Evolutionary conservation across 768 basidiomycete genomes (phyloP), one percentile per base, ranked within the genome.

Genomic region (Pulveroboletus sp.): DNA sequence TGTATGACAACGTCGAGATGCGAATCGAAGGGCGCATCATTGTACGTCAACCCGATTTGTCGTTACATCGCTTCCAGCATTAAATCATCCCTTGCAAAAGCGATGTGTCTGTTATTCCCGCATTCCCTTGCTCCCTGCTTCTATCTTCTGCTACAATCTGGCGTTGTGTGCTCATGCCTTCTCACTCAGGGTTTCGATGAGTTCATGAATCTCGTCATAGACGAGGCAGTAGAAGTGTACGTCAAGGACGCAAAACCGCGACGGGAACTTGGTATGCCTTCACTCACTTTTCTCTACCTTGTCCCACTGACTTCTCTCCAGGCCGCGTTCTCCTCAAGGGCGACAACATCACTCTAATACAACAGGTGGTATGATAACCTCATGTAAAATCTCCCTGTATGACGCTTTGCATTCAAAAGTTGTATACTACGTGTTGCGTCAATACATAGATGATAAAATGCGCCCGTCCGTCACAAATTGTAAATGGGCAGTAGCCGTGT

Each of bases 171-270:
- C 67, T 75, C 54, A 70, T 37, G 38, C 46, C 50, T 41, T 40
- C 47, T 53, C 36, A 10, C 35, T 10, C 64, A 97, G 95, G 94
- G 95, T 36, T 99, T 99, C 61, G 95, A 99, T 66, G 95, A 99
- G 69, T 99, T 97, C 72, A 99, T 99, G 95, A 99, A 99, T 65
- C 72, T 99, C 28, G 90, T 97, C 32, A 72, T 99, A 21, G 95
- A 99, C 59, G 90, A 96, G 43, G 92, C 94, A 39, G 80, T 82
- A 45, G 95, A 99, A 69, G 85, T 96, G 10, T 95, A 82, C 63
- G 83, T 93, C 43, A 92, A 93, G 67, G 92, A 91, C 53, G 84
- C 81, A 47, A 89, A 93, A 71, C 88, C 91, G 39, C 76, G 87
- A 60, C 74, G 83, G 70, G 83, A 91, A 54, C 75, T 98, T 36